These are phyloP conservation scores for Aspergillus fumigatiaffinis DNA, from an alignment of 2,329 filamentous ascomycete genomes.

Conservation along the genomic window DNA sequence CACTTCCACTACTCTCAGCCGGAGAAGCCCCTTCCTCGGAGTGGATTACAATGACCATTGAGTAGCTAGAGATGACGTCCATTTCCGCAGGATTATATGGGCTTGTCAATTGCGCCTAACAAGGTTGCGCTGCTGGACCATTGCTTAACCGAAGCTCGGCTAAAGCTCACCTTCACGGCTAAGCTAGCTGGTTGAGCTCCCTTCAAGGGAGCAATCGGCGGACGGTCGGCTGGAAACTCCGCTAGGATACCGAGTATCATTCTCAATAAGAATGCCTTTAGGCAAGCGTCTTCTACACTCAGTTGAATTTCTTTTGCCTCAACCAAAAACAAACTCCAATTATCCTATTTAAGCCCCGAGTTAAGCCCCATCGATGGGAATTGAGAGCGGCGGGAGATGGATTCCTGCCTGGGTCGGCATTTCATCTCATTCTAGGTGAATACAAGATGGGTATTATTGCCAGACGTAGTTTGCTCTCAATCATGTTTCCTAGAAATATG, in stretches of 20 bases:
- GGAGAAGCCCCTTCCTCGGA: not conserved
- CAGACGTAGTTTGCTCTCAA: not conserved
- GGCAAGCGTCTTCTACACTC: not conserved
- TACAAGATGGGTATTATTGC: not conserved
- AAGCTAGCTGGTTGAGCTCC: not conserved
- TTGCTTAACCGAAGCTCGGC: not conserved
- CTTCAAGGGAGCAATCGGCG: not conserved
- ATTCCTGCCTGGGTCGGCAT: not conserved
- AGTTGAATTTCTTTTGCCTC: not conserved
- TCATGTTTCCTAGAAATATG: not conserved
- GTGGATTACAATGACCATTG: not conserved
- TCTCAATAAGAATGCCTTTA: not conserved
- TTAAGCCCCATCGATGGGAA: not conserved
- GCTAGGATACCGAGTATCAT: not conserved
- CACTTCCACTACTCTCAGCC: not conserved
- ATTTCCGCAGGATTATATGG: not conserved
- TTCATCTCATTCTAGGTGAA: not conserved
- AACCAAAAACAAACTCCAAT: not conserved
- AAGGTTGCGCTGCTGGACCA: not conserved
- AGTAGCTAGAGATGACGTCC: not conserved
- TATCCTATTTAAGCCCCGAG: not conserved
- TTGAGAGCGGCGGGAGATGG: not conserved
- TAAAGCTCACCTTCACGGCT: not conserved
- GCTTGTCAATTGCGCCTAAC: not conserved
- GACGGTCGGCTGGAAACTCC: not conserved